Conservation (phyloP, 768 basidiomycete species). For the Lenzites betulinus region DNA sequence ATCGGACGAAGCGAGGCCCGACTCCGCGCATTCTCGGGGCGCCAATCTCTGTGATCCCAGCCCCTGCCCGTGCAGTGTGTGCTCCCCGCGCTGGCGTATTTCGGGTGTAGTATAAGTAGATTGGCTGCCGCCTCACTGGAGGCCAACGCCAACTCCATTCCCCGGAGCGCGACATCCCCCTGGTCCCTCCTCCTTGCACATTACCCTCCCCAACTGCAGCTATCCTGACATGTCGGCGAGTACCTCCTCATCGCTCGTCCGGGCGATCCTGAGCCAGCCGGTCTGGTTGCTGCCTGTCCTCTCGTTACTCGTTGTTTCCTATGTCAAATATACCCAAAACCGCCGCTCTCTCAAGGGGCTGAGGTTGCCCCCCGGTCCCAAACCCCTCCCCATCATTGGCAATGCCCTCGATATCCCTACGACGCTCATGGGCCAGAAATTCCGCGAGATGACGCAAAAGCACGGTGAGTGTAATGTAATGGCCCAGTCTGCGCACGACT, state of each 20-base stretch:
- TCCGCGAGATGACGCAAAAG: slow-evolving; percentile 15
- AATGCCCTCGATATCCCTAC: slow-evolving; percentile 28
- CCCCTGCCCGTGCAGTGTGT: not conserved
- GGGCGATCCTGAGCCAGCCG: slow-evolving; percentile 1
- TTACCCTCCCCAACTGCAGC: not conserved
- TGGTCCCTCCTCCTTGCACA: not conserved
- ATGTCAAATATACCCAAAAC: slow-evolving; percentile 3
- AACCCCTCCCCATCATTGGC: slow-evolving; percentile 27
- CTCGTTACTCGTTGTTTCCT: slow-evolving; percentile 1
- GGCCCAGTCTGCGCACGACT: too few species aligned
- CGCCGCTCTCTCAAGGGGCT: not conserved
- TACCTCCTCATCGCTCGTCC: not conserved
- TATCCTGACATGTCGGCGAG: not conserved
- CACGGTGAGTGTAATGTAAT: slow-evolving; percentile 24
- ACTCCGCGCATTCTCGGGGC: slow-evolving; percentile 4
- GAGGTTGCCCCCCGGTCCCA: slow-evolving; percentile 29
- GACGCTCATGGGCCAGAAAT: slow-evolving; percentile 13
- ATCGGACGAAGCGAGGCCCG: not conserved
- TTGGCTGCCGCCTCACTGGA: not conserved
- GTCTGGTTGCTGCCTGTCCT: slow-evolving; percentile 10
- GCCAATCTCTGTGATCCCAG: not conserved
- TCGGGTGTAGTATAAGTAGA: not conserved
- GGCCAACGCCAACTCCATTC: not conserved
- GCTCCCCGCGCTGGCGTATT: not conserved
- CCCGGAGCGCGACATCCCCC: not conserved